Conservation (phyloP, 1,284 basidiomycete species). For the Tilletiopsis washingtonensis region DNA sequence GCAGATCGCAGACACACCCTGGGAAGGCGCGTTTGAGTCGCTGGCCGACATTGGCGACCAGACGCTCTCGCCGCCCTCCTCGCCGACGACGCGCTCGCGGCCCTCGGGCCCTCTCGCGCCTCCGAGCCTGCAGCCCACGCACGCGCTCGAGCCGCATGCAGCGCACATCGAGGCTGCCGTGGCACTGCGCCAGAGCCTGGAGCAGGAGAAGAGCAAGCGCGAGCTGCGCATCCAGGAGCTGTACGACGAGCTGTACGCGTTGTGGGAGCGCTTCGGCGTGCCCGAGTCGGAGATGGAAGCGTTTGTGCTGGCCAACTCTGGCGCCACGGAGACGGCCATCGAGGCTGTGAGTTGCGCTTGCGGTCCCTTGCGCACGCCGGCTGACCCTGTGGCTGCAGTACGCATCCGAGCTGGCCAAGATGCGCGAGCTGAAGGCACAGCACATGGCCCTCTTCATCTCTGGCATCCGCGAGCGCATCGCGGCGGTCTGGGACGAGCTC, state of each 20-base stretch:
- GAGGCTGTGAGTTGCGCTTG: conserved; percentile 50
- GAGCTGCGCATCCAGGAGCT: conserved; percentile 39
- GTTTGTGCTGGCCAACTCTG: conserved; percentile 51
- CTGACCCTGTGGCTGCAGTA: conserved; percentile 55
- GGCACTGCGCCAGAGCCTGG: conserved; percentile 19
- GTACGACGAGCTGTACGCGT: conserved; percentile 43
- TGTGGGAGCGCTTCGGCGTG: conserved; percentile 46
- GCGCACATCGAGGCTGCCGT: conserved; percentile 15
- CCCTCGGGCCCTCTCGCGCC: too few species aligned
- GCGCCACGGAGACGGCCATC: conserved; percentile 66
- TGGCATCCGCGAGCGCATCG: conserved; percentile 74
- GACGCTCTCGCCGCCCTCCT: conserved; percentile 11
- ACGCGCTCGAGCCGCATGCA: conserved; percentile 21
- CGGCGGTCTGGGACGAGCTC: conserved; percentile 72
- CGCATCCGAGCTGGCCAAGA: conserved; percentile 78
- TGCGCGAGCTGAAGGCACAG: conserved; percentile 78
- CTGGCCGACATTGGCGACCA: conserved; percentile 19
- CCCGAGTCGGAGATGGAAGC: conserved; percentile 43
- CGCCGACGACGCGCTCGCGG: not conserved
- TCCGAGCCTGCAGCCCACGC: conserved; percentile 1
- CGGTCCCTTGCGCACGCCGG: conserved; percentile 19
- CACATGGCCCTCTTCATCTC: conserved; percentile 78
- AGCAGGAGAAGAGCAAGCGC: conserved; percentile 32
- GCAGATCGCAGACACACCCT: too few species aligned
- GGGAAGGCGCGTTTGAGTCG: conserved; percentile 5